Evolutionary conservation across 1,284 basidiomycete genomes (phyloP).

Genomic region (Microstroma glucosiphilum): DNA sequence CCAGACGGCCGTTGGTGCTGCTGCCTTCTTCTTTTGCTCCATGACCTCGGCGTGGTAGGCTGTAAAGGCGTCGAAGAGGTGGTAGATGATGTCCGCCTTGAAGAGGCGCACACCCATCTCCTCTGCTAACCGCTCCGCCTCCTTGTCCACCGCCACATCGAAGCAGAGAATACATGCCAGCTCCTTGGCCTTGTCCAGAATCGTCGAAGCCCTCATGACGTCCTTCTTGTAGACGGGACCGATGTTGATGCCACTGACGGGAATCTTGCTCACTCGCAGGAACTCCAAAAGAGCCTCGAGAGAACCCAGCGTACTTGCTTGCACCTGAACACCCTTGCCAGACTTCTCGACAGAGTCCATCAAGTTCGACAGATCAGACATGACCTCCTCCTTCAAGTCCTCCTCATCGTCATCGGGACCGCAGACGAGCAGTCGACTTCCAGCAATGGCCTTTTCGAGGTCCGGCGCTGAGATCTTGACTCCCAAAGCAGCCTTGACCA

Average conservation of each 20-base stretch:
- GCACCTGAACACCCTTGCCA: conserved; percentile 92
- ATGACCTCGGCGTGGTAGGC: conserved; percentile 89
- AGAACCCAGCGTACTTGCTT: conserved; percentile 94
- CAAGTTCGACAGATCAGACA: conserved; percentile 88
- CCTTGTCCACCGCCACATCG: conserved; percentile 84
- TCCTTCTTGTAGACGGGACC: conserved; percentile 96
- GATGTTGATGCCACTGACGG: conserved; percentile 80
- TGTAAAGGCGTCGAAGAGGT: conserved; percentile 94
- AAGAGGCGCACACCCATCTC: conserved; percentile 90
- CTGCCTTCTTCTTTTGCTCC: conserved; percentile 86
- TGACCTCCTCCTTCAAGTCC: conserved; percentile 86
- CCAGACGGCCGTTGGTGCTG: conserved; percentile 92
- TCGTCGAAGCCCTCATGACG: conserved; percentile 83
- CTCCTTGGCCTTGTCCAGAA: conserved; percentile 95
- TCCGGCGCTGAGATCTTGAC: conserved; percentile 94
- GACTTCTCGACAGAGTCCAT: conserved; percentile 88
- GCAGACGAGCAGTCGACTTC: conserved; percentile 83
- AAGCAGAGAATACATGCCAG: conserved; percentile 93
- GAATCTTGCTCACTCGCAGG: conserved; percentile 90
- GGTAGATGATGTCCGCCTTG: conserved; percentile 98
- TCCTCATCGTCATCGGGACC: conserved; percentile 95
- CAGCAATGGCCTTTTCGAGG: conserved; percentile 97
- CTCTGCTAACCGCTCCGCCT: conserved; percentile 82
- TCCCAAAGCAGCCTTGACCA: conserved; percentile 94
- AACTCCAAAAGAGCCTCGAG: conserved; percentile 95